These are phyloP conservation scores for Biancaea sappan DNA, from an alignment of 306 rosid species.

Conservation along the genomic window DNA sequence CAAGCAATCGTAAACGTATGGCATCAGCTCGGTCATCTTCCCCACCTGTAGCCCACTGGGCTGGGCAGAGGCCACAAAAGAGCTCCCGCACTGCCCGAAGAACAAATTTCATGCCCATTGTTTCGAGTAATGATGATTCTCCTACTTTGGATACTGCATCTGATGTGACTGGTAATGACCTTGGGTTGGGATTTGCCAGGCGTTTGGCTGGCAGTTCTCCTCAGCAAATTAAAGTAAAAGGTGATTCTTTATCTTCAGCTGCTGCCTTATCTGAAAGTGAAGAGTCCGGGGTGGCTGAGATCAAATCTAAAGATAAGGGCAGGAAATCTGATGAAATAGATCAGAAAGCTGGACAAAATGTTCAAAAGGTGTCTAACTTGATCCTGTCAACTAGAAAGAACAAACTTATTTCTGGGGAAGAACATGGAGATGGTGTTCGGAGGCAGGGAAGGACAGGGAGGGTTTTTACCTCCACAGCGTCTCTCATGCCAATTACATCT, in stretches of 20 bases:
- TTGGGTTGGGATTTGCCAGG: conserved; percentile 68
- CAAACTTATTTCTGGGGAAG: conserved; percentile 79
- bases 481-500: conserved; percentile 63
- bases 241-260: conserved; percentile 76
- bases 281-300: conserved; percentile 88
- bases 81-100: conserved; percentile 96
- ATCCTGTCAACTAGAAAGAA: conserved; percentile 75
- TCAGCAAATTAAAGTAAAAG: conserved; percentile 80
- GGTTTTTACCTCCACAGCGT: conserved; percentile 64
- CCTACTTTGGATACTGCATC: conserved; percentile 67
- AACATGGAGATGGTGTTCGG: conserved; percentile 91
- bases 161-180: conserved; percentile 77
- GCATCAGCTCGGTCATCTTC: conserved; percentile 81
- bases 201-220: conserved; percentile 75
- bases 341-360: conserved; percentile 71
- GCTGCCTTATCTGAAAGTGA: conserved; percentile 89
- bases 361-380: conserved; percentile 68
- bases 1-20: conserved; percentile 83
- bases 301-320: conserved; percentile 74
- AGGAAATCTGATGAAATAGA: conserved; percentile 73
- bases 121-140: conserved; percentile 74
- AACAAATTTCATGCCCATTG: conserved; percentile 73
- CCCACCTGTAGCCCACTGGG: conserved; percentile 86
- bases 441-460: conserved; percentile 99
- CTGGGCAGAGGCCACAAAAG: conserved; percentile 90